Evolutionary conservation across 2,329 filamentous ascomycete genomes (phyloP).

Genomic region (Alternaria consortialis): DNA sequence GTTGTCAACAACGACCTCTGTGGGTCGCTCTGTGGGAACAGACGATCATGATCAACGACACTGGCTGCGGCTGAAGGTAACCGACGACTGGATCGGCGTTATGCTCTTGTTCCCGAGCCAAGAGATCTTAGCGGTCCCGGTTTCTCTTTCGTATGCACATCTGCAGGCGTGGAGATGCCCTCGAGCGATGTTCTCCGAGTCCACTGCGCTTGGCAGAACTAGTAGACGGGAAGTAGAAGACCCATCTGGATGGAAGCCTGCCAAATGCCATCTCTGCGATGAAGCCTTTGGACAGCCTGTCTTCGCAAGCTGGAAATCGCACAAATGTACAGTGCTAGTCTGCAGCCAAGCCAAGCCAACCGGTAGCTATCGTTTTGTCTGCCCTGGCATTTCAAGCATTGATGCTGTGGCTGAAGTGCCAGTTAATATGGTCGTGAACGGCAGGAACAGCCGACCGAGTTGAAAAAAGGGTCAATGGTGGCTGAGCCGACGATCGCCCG

Average conservation of each 20-base stretch:
- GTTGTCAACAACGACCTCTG: neutral
- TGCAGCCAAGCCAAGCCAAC: neutral
- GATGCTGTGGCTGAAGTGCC: neutral
- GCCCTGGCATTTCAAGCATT: slow-evolving; percentile 1
- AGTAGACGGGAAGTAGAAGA: slow-evolving; percentile 5
- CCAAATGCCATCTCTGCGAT: neutral
- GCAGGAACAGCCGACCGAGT: slow-evolving; percentile 11
- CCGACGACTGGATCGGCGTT: slow-evolving; percentile 1
- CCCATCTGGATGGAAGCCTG: neutral
- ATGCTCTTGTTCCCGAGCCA: slow-evolving; percentile 13
- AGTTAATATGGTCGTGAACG: neutral
- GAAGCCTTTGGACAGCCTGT: neutral
- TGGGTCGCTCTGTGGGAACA: neutral
- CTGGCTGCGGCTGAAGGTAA: slow-evolving; percentile 1
- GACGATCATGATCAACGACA: slow-evolving; percentile 5
- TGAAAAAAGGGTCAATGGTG: slow-evolving; percentile 4
- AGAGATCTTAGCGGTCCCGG: slow-evolving; percentile 13
- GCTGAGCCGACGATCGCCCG: slow-evolving; percentile 8
- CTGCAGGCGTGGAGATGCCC: neutral
- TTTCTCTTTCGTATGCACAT: slow-evolving; percentile 12
- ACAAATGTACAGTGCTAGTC: neutral
- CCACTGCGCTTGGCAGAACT: neutral
- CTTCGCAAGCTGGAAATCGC: neutral
- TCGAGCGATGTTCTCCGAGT: slow-evolving; percentile 5
- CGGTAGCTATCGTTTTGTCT: neutral